phyloP scores from a whole-genome alignment of 768 basidiomycete species.

The Gloeopeniophorella convolvens region DNA sequence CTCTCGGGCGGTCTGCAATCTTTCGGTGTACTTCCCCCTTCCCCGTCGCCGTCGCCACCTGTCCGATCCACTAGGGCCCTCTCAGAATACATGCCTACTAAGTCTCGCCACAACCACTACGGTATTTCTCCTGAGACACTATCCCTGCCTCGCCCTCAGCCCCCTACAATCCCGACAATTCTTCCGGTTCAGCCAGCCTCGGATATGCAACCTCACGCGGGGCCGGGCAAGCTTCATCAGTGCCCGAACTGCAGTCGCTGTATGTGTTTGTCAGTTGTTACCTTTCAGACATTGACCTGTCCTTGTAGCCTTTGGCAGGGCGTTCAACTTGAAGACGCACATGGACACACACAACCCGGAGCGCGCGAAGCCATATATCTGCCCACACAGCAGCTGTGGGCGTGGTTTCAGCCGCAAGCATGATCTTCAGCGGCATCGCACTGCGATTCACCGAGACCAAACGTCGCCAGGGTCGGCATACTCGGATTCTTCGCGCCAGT shows the following conservation, averaged over 20 bases:
- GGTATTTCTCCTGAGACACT: slow-evolving; percentile 28
- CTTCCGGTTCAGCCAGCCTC: slow-evolving; percentile 32
- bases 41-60: slow-evolving; percentile 12
- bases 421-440: slow-evolving; percentile 84
- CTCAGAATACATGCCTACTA: slow-evolving; percentile 17
- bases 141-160: slow-evolving; percentile 44
- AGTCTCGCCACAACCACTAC: slow-evolving; percentile 25
- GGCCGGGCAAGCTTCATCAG: slow-evolving; percentile 73
- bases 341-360: slow-evolving; percentile 93
- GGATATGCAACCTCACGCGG: slow-evolving; percentile 40
- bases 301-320: slow-evolving; percentile 74
- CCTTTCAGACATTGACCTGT: slow-evolving; percentile 11
- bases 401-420: slow-evolving; percentile 94
- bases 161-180: slow-evolving; percentile 35
- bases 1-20: slow-evolving; percentile 7
- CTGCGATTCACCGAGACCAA: slow-evolving; percentile 59
- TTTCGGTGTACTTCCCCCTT: slow-evolving; percentile 16
- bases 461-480: slow-evolving; percentile 22
- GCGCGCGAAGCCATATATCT: slow-evolving; percentile 82
- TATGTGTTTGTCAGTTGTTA: slow-evolving; percentile 27
- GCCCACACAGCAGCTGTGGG: slow-evolving; percentile 78
- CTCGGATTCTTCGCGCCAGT: slow-evolving; percentile 16
- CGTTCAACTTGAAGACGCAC: slow-evolving; percentile 94
- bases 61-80: slow-evolving; percentile 20
- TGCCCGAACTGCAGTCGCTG: slow-evolving; percentile 71